A percentile compares a stretch with the other conserved stretches of the same genome.
Conservation (phyloP, 352 stramenopile species). For the Phytopythium chamaehyphon region DNA sequence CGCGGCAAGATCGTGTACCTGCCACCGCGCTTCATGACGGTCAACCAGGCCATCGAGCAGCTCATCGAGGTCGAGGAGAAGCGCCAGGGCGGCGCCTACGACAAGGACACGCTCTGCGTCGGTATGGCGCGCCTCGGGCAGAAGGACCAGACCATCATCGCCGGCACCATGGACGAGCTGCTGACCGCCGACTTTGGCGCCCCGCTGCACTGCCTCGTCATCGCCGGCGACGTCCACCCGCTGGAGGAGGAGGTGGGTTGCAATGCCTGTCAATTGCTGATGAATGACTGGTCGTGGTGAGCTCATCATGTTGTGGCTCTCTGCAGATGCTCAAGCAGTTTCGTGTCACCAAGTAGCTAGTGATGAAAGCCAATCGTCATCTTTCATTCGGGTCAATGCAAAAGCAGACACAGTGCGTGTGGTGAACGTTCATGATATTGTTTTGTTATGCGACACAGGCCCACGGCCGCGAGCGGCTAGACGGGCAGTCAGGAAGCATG, state of each 20-base stretch:
- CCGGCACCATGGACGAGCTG: constrained; percentile 95
- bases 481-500: too few species aligned
- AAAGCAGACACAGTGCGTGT: neutral
- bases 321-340: constrained; percentile 60
- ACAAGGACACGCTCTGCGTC: constrained; percentile 78
- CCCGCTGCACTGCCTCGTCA: constrained; percentile 96
- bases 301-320: constrained; percentile 2
- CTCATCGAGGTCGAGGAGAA: constrained; percentile 93
- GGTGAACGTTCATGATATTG: neutral
- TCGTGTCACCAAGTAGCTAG: constrained; percentile 35
- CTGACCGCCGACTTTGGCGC: constrained; percentile 92
- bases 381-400: neutral
- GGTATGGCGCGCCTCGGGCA: constrained; percentile 95
- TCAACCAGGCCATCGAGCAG: constrained; percentile 94
- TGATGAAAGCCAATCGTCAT: neutral
- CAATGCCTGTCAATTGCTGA: neutral
- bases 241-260: constrained; percentile 95
- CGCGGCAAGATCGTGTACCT: constrained; percentile 92
- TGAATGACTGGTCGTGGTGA: neutral
- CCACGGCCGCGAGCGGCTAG: too few species aligned
- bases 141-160: constrained; percentile 90
- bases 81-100: constrained; percentile 86
- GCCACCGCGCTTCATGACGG: constrained; percentile 97
- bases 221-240: constrained; percentile 94
- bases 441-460: too few species aligned